A percentile compares a stretch with the other conserved stretches of the same genome.
Evolutionary conservation across 176 grass and related monocot species (phyloP).

Genomic region (Alopecurus myosuroides): DNA sequence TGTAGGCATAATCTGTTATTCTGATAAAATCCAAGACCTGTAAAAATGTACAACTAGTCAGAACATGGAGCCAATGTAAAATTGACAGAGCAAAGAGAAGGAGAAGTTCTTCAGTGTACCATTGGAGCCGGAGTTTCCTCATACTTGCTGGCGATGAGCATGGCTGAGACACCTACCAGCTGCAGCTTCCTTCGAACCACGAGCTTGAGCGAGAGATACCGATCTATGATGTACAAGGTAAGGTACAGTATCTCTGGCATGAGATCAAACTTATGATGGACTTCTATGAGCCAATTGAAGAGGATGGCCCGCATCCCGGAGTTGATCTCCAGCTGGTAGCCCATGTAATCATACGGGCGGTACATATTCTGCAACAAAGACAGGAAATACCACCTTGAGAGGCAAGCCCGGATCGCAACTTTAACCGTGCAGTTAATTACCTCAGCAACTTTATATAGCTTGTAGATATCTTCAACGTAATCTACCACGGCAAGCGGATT

Average conservation of each 20-base stretch:
- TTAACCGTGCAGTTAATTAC: constrained; percentile 18
- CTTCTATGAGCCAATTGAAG: constrained; percentile 77
- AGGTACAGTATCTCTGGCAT: constrained; percentile 85
- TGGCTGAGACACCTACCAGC: constrained; percentile 69
- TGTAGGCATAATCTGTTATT: constrained; percentile 76
- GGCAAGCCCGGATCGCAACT: neutral
- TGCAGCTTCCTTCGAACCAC: constrained; percentile 65
- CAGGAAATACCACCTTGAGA: constrained; percentile 4
- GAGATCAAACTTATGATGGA: constrained; percentile 81
- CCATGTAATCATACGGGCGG: constrained; percentile 64
- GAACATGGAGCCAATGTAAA: neutral
- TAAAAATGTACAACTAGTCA: neutral
- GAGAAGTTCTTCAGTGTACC: neutral
- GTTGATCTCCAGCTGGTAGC: constrained; percentile 68
- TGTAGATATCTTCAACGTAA: constrained; percentile 76
- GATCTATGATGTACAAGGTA: constrained; percentile 62
- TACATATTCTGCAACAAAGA: constrained; percentile 40
- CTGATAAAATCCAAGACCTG: constrained; percentile 79
- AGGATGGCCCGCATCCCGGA: constrained; percentile 78
- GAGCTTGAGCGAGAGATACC: constrained; percentile 55
- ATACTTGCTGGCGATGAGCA: constrained; percentile 90
- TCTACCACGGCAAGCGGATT: constrained; percentile 70
- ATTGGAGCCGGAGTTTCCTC: constrained; percentile 88
- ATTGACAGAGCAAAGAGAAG: neutral
- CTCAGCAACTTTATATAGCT: constrained; percentile 65